Base-by-base conservation (phyloP, 495 filamentous ascomycete species). In the Cercophora sp. region DNA sequence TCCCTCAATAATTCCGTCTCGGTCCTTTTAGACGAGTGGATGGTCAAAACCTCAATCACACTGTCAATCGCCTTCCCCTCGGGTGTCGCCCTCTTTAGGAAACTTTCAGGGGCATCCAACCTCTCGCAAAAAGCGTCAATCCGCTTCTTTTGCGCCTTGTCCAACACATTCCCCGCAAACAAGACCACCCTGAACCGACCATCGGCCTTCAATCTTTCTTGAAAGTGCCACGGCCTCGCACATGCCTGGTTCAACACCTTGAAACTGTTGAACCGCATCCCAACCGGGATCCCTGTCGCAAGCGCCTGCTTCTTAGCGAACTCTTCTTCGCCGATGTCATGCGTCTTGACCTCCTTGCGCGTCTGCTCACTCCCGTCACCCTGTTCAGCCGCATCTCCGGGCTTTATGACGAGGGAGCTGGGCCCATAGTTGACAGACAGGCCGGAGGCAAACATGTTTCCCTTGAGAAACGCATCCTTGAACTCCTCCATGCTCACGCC, bases 131-230 rank as follows among this genome's bases (percentile, higher is more conserved):
- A 75, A 0, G 50, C 37, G 8, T 75, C 63, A 1, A 86, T 56
- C 8, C 80, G 68, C 3, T 58, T 25, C 63, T 32, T 32, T 32
- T 32, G 29, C 13, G 8, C 13, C 29, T 32, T 32, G 29, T 32
- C 8, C 6, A 13, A 32, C 29, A 13, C 29, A 32, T 6, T 76
- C 2, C 85, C 86, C 0, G 76, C 79, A 34, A 88, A 80, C 20
- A 86, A 46, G n/a, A 89, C 75, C 41, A 89, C 64, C 1, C 85
- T 66, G 72, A 81, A 91, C 5, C 78, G 70, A 0, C 86, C 86
- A 59, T 87, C 80, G 1, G 74, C 59, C 13, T 64, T 64, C 0
- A 77, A 56, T 15, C 61, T 48, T 54, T 72, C 56, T 13, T 73
- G 70, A 24, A 85, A 66, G 43, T 83, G 80, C 67, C 76, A 71